Percentiles rank a stretch among this genome's conserved stretches.
Conservation (phyloP, 2,329 filamentous ascomycete genomes). For the Fusarium multiceps region DNA sequence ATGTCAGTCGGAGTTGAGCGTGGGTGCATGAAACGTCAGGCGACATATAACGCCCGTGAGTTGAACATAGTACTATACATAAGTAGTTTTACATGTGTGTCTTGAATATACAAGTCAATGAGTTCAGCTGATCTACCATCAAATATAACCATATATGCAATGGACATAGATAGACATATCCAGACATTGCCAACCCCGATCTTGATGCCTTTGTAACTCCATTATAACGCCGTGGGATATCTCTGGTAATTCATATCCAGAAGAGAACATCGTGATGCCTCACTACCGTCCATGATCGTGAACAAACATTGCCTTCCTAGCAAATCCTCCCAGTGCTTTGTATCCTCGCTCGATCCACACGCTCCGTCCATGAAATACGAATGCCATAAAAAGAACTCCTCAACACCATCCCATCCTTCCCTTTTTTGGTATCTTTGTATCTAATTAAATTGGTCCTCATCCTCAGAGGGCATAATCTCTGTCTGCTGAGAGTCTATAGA, state of each 20-base stretch:
- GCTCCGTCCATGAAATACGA: conserved; percentile 12
- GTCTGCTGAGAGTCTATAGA: conserved; percentile 35
- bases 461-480: conserved; percentile 21
- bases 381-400: conserved; percentile 22
- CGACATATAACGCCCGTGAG: neutral
- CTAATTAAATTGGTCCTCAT: conserved; percentile 9
- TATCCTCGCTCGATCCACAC: conserved; percentile 14
- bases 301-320: conserved; percentile 13
- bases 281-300: conserved; percentile 19
- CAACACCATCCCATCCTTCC: conserved; percentile 16
- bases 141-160: neutral
- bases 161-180: conserved; percentile 31
- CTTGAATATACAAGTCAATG: conserved; percentile 9
- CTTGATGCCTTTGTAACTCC: conserved; percentile 9
- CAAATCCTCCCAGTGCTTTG: conserved; percentile 7
- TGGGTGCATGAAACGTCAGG: neutral
- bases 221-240: conserved; percentile 36
- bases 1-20: conserved; percentile 26
- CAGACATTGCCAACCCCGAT: conserved; percentile 24
- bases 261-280: conserved; percentile 21
- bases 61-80: conserved; percentile 9
- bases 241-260: conserved; percentile 23
- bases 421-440: neutral
- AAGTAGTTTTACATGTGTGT: conserved; percentile 1
- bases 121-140: conserved; percentile 8